Percentiles rank a stretch among this genome's conserved stretches.
phyloP scores from a whole-genome alignment of 2,329 filamentous ascomycete genomes.

The Colletotrichum higginsianum region DNA sequence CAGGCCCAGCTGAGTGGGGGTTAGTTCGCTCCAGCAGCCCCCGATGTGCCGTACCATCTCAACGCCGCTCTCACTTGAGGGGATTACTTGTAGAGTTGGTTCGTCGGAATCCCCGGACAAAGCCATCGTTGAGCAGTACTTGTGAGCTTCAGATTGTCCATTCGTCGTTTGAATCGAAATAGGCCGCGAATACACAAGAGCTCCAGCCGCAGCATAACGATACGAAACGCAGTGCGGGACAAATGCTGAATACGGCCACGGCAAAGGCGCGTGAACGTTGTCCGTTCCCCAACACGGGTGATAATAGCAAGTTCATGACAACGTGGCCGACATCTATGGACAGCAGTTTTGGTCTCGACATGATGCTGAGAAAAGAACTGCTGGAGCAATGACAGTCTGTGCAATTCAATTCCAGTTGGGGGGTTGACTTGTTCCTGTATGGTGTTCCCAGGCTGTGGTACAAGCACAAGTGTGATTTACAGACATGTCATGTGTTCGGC shows the following conservation, averaged over 20 bases:
- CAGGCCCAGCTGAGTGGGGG: constrained; percentile 26
- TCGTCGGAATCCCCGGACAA: background rate
- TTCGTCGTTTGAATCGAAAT: background rate
- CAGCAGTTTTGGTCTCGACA: background rate
- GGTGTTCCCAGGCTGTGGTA: background rate
- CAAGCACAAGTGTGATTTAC: too few relatives aligned
- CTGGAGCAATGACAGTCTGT: background rate
- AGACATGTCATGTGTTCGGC: background rate
- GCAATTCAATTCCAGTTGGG: background rate
- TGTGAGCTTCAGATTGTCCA: background rate
- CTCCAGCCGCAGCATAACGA: background rate
- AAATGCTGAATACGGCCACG: background rate
- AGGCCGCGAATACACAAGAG: background rate
- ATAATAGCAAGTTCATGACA: background rate
- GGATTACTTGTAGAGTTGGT: background rate
- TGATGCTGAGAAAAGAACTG: background rate
- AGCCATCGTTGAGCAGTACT: background rate
- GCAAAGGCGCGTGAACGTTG: background rate
- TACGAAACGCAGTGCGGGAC: background rate
- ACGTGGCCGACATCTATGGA: background rate
- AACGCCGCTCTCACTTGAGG: background rate
- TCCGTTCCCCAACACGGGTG: background rate
- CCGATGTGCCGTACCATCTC: constrained; percentile 1
- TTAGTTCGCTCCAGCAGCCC: constrained; percentile 30
- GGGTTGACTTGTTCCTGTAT: background rate